phyloP scores from a whole-genome alignment of 169 alveolate species.

The Eimeria nieschulzi region DNA sequence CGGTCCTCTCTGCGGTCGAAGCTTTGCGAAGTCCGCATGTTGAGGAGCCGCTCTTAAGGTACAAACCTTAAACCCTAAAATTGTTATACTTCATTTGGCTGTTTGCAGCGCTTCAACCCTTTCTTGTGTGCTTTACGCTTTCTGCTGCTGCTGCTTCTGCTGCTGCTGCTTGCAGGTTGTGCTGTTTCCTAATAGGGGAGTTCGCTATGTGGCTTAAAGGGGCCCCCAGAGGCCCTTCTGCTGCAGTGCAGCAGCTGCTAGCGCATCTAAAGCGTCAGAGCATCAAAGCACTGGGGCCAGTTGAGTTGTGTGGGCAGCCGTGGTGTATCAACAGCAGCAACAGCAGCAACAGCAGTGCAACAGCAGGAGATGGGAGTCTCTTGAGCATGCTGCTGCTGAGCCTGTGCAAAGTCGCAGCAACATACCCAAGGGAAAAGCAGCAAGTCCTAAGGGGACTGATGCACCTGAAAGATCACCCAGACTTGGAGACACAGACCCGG shows the following conservation, averaged over 20 bases:
- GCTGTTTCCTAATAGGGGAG: background rate
- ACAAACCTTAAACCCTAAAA: background rate
- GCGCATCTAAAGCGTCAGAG: background rate
- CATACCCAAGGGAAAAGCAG: background rate
- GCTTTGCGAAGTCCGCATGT: background rate
- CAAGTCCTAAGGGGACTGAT: background rate
- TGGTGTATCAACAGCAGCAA: background rate
- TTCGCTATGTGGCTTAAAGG: background rate
- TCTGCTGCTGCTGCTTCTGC: background rate
- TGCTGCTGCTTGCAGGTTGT: background rate
- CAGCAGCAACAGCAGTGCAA: background rate
- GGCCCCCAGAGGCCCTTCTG: conserved; percentile 4
- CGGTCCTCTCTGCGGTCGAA: background rate
- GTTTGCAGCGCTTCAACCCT: no score
- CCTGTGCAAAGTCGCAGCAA: background rate
- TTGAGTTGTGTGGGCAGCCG: background rate
- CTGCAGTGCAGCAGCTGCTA: background rate
- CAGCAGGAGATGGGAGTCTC: background rate
- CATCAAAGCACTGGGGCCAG: background rate
- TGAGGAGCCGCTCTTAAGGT: background rate
- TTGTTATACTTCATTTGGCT: no score
- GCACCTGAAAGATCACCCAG: background rate
- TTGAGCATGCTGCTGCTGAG: background rate
- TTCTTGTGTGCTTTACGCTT: no score
- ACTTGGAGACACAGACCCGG: background rate